These are phyloP conservation scores for Colletotrichum lupini DNA, from an alignment of 2,329 filamentous ascomycete genomes.

Conservation along the genomic window DNA sequence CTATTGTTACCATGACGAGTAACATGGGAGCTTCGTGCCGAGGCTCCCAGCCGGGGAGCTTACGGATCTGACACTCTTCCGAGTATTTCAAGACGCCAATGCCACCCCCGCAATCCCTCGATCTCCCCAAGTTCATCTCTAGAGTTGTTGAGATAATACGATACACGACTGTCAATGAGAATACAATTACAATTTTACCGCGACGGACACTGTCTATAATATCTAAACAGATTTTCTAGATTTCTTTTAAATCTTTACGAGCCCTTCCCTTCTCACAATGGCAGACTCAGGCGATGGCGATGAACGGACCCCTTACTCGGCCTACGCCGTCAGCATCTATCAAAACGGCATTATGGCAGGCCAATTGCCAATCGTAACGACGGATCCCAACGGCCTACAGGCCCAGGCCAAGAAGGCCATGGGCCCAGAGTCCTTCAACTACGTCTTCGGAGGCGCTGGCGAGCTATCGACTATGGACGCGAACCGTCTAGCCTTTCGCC, in stretches of 20 bases:
- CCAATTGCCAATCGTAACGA: slow-evolving; percentile 63
- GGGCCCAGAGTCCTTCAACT: slow-evolving; percentile 63
- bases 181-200: too few relatives aligned
- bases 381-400: slow-evolving; percentile 67
- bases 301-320: slow-evolving; percentile 47
- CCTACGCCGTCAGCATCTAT: slow-evolving; percentile 62
- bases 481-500: slow-evolving; percentile 67
- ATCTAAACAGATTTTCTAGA: not conserved
- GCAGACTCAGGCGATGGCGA: slow-evolving; percentile 35
- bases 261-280: slow-evolving; percentile 19
- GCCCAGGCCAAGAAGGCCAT: slow-evolving; percentile 63
- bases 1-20: not conserved
- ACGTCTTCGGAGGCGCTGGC: slow-evolving; percentile 71
- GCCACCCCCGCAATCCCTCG: not conserved
- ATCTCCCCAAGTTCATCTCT: not conserved
- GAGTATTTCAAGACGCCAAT: not conserved
- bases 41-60: slow-evolving; percentile 2
- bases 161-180: not conserved
- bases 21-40: slow-evolving; percentile 7
- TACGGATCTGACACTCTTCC: not conserved
- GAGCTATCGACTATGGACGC: slow-evolving; percentile 70
- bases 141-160: too few relatives aligned
- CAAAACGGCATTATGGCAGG: slow-evolving; percentile 61
- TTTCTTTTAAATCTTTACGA: not conserved
- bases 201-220: too few relatives aligned